Conservation (phyloP, 768 basidiomycete genomes). For the Trametes coccinea region DNA sequence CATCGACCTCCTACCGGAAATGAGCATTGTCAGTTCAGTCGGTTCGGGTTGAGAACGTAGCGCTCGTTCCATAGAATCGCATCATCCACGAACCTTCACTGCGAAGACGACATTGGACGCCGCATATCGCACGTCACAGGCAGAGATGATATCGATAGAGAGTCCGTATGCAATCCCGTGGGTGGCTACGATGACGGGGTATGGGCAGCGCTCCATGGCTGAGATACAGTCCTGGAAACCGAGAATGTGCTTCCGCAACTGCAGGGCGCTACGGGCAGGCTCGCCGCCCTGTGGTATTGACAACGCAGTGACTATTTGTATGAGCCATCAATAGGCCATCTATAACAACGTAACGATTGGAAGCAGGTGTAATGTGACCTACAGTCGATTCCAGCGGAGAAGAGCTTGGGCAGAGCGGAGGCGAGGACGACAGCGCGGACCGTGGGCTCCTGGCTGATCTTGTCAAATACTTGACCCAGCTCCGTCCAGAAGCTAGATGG, state of each 20-base stretch:
- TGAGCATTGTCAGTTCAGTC: neutral
- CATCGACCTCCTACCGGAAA: conserved; percentile 70
- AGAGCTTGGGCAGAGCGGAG: conserved; percentile 68
- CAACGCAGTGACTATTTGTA: neutral
- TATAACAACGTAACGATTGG: neutral
- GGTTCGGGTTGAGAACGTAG: neutral
- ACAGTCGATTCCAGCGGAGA: conserved; percentile 87
- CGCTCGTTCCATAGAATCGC: neutral
- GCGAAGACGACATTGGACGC: conserved; percentile 61
- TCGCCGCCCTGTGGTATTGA: conserved; percentile 41
- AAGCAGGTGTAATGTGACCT: conserved; percentile 22
- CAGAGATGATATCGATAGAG: conserved; percentile 71
- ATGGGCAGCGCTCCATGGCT: conserved; percentile 62
- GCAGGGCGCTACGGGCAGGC: conserved; percentile 51
- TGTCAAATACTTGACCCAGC: conserved; percentile 61
- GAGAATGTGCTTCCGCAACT: conserved; percentile 47
- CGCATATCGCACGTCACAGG: conserved; percentile 80
- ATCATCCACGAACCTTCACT: conserved; percentile 60
- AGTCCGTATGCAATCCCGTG: conserved; percentile 78
- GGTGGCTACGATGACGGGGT: conserved; percentile 83
- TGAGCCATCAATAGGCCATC: neutral
- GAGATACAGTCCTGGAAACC: conserved; percentile 73
- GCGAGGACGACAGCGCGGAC: conserved; percentile 75
- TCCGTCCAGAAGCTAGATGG: conserved; percentile 70
- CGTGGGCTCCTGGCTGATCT: conserved; percentile 50